A percentile compares a stretch with the other conserved stretches of the same genome.
Conservation (phyloP, 352 stramenopile species). For the Phytopythium montanum region DNA sequence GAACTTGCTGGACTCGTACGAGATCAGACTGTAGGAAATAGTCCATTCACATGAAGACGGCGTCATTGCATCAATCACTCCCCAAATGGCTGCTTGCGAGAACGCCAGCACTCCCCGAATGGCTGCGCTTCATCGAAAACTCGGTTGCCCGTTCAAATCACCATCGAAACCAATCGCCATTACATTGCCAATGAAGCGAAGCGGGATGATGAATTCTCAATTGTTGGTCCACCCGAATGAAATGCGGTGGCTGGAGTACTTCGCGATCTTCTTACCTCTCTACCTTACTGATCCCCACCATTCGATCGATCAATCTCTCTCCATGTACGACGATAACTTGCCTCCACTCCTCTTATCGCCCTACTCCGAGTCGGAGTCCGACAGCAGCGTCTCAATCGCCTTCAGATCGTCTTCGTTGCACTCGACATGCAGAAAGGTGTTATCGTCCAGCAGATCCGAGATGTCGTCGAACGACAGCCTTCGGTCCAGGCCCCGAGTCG, state of each 20-base stretch:
- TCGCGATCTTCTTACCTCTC: not conserved
- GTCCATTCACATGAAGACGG: not conserved
- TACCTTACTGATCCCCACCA: too few species aligned
- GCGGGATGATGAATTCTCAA: too few species aligned
- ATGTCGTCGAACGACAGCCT: conserved; percentile 1
- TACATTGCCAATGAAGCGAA: too few species aligned
- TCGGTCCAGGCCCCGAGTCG: not conserved
- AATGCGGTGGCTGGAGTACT: too few species aligned
- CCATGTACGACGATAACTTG: not conserved
- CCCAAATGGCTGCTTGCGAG: not conserved
- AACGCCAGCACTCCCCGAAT: too few species aligned
- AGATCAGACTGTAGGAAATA: not conserved
- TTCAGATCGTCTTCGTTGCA: conserved; percentile 4
- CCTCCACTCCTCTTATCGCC: not conserved
- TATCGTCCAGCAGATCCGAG: conserved; percentile 3
- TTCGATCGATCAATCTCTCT: not conserved
- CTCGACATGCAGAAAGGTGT: not conserved
- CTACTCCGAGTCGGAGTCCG: conserved; percentile 2
- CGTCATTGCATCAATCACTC: not conserved
- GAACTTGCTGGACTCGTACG: not conserved
- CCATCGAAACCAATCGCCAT: too few species aligned
- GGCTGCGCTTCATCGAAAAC: too few species aligned
- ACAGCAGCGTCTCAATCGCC: conserved; percentile 5
- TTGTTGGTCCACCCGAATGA: too few species aligned
- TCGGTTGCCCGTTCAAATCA: too few species aligned